Base-by-base conservation (phyloP, 495 filamentous ascomycete genomes). In the Geoglossum glabrum region DNA sequence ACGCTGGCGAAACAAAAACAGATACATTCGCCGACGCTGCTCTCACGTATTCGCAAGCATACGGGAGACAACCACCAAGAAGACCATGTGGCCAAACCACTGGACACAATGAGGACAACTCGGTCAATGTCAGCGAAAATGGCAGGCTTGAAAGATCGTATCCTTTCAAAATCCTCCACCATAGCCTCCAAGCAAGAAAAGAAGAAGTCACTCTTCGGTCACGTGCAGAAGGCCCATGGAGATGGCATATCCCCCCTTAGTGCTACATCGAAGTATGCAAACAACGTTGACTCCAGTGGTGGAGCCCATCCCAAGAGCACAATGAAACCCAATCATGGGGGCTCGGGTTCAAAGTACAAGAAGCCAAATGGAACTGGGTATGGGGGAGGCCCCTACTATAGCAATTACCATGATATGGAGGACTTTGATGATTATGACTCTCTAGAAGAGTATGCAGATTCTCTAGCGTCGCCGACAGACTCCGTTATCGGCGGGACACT, bases 291-390 rank as follows among this genome's bases (percentile, higher is more conserved):
- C 17, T 52, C 30, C 30, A 5, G 7, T 52, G 49, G 30, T 28
- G 25, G 28, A 27, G 15, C 30, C 19, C 1, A 30, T 52, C 3
- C 40, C 19, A 45, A 45, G n/a, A 45, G 1, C 40, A 21, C 40
- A 45, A 13, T 9, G 10, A 45, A 45, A 13, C 1, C 0, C 7
- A 21, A 13, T 13, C 49, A 52, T 27, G 49, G 28, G 17, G 17
- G 25, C 49, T 52, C 10, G 49, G 17, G 19, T 27, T 31, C 49
- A 5, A 52, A 52, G 19, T 52, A 27, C 10, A 52, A 52, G 17
- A 52, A 52, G 49, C 49, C 49, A 52, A 52, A 52, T 28, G 49
- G 49, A 27, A 52, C 49, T 17, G 49, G 49, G 17, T 52, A 52
- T 31, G 49, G 49, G 3, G 49, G 49, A 11, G 49, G 49, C 3